Evolutionary conservation across 1,284 basidiomycete genomes (phyloP).

Genomic region (Trichosporon ovoides): DNA sequence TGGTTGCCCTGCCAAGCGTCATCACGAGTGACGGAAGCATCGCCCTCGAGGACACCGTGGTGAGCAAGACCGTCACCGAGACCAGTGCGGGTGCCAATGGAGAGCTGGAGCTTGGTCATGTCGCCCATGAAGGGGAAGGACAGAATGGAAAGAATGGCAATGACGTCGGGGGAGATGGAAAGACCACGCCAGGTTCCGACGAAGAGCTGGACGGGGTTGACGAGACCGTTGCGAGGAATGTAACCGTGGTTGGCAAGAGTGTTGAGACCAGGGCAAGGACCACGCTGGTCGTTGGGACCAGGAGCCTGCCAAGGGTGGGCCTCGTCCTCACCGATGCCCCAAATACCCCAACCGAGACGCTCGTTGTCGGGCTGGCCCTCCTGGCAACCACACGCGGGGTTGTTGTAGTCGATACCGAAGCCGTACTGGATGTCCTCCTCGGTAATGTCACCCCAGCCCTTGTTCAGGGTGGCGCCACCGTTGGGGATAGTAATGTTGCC

Average conservation of each 20-base stretch:
- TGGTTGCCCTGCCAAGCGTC: slow-evolving; percentile 17
- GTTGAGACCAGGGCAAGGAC: slow-evolving; percentile 45
- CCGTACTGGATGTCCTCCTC: slow-evolving; percentile 9
- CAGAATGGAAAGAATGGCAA: slow-evolving; percentile 26
- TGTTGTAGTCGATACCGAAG: slow-evolving; percentile 9
- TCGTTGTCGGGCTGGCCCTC: background rate
- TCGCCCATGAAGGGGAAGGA: slow-evolving; percentile 37
- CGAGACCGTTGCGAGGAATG: slow-evolving; percentile 34
- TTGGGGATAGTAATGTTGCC: slow-evolving; percentile 4
- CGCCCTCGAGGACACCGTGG: slow-evolving; percentile 22
- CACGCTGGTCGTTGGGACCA: slow-evolving; percentile 30
- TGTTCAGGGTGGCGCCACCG: background rate
- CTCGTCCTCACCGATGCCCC: slow-evolving; percentile 19
- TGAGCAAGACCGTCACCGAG: slow-evolving; percentile 15
- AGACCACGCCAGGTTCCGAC: slow-evolving; percentile 26
- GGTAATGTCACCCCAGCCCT: slow-evolving; percentile 4
- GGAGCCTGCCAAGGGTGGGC: slow-evolving; percentile 30
- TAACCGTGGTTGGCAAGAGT: slow-evolving; percentile 41
- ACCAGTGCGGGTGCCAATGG: slow-evolving; percentile 19
- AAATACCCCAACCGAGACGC: slow-evolving; percentile 5
- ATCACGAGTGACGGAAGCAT: slow-evolving; percentile 21
- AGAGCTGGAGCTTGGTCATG: slow-evolving; percentile 25
- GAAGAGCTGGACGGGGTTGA: slow-evolving; percentile 32
- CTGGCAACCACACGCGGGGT: background rate
- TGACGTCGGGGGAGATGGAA: slow-evolving; percentile 35